phyloP scores from a whole-genome alignment of 345 rosid species.

The Eucalyptus tenuipes region DNA sequence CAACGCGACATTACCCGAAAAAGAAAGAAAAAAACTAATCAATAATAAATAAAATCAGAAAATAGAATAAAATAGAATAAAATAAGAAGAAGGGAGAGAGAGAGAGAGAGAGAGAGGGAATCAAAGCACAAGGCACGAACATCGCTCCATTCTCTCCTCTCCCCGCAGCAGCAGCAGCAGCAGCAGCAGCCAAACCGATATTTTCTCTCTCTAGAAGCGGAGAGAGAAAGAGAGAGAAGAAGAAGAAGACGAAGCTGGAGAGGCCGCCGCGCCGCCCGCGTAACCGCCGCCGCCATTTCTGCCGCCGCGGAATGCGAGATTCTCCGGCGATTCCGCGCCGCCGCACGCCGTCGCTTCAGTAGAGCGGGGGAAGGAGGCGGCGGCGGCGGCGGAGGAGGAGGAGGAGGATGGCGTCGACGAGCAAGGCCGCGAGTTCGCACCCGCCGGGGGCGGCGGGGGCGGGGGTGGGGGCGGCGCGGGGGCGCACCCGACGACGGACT shows the following conservation, averaged over 20 bases:
- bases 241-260: not conserved
- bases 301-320: not conserved
- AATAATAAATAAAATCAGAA: not conserved
- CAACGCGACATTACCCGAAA: not conserved
- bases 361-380: not conserved
- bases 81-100: too few species aligned
- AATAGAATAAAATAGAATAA: not conserved
- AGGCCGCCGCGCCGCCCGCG: not conserved
- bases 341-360: not conserved
- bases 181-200: not conserved
- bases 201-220: not conserved
- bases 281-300: not conserved
- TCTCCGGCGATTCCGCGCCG: not conserved
- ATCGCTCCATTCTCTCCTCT: not conserved
- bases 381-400: not conserved
- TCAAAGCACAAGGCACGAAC: not conserved
- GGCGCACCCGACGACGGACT: slow-evolving; percentile 9
- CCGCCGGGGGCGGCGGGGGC: not conserved
- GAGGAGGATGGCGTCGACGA: not conserved
- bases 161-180: not conserved
- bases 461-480: not conserved
- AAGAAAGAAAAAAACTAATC: not conserved
- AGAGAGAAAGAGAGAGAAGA: not conserved
- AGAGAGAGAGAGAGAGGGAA: not conserved
- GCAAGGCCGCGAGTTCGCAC: not conserved